Evolutionary conservation across 2,329 filamentous ascomycete species (phyloP), one percentile per base, ranked within the genome.

Genomic region (Verticillium isaacii): DNA sequence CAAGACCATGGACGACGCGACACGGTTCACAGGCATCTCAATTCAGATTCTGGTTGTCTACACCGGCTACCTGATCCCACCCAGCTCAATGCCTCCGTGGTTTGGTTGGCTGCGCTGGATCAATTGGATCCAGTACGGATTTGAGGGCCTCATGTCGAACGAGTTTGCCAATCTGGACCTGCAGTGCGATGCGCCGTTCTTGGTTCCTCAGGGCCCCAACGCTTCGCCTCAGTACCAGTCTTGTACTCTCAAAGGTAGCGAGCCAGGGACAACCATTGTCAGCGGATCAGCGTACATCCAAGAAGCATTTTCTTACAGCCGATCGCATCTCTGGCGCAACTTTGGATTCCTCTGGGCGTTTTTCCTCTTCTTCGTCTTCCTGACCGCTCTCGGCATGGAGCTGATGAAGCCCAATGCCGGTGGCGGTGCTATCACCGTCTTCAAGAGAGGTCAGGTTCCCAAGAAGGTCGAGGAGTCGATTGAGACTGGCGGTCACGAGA

Each of bases 111-210:
- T 88, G 11, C 84, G 79, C 64, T 85, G 81, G 60, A 70, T 84
- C 63, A 84, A 84, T 61, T 82, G 81, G 0, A 69, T 68, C 4
- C 68, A 75, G 0, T 91, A 90, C 67, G 81, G 84, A 1, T 91
- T 89, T 66, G 89, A 91, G 70, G 85, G 84, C 2, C 84, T 91
- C 5, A 75, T 91, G 65, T 73, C 85, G 0, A 92, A 90, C 66
- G 89, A 92, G 67, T 82, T 82, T 80, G 66, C 82, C 60, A 77
- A 79, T 25, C 78, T 83, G 5, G 72, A 81, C 1, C 79, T 89
- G 32, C 69, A 80, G 61, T 89, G 87, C 65, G 78, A 78, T 2
- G 70, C 80, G 2, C 82, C 84, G 0, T 84, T 78, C 60, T 74
- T 88, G 32, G 81, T 87, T 1, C 85, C 86, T 0, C 69, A 77